A percentile compares a stretch with the other conserved stretches of the same genome.
These are phyloP conservation scores for Thraustochytrium striatum DNA, from an alignment of 352 stramenopile genomes.

Conservation along the genomic window DNA sequence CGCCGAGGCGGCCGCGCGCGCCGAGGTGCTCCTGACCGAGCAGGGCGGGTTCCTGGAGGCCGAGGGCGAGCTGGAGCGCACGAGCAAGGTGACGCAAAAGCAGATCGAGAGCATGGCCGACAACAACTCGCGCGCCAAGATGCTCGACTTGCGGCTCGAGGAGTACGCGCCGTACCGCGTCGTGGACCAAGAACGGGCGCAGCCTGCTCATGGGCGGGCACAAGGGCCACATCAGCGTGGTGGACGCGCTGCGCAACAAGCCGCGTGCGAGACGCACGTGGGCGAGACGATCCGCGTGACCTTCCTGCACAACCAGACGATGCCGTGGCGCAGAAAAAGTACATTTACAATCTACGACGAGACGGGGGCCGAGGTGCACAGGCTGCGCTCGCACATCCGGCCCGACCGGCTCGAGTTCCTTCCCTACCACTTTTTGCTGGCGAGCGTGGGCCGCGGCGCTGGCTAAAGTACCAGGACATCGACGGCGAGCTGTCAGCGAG, in stretches of 20 bases:
- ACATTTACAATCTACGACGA: conserved; percentile 98
- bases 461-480: conserved; percentile 94
- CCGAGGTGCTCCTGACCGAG: conserved; percentile 80
- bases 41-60: conserved; percentile 79
- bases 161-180: conserved; percentile 87
- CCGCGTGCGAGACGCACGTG: conserved; percentile 86
- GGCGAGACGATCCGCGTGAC: conserved; percentile 84
- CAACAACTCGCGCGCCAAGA: conserved; percentile 86
- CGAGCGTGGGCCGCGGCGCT: conserved; percentile 80
- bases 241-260: conserved; percentile 85
- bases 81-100: conserved; percentile 66
- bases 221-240: conserved; percentile 88
- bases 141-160: conserved; percentile 86
- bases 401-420: conserved; percentile 90
- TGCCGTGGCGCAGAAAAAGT: too few relatives aligned
- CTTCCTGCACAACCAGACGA: conserved; percentile 95
- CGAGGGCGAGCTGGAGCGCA: conserved; percentile 89
- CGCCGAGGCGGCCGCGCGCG: conserved; percentile 73
- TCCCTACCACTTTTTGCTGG: conserved; percentile 96
- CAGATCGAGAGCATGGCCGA: conserved; percentile 67
- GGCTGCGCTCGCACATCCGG: conserved; percentile 83
- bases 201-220: conserved; percentile 85
- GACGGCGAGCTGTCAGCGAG: conserved; percentile 81
- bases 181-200: conserved; percentile 89
- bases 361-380: conserved; percentile 92